Base-by-base conservation (phyloP, 2,329 filamentous ascomycete species). In the Aspergillus carbonarius region DNA sequence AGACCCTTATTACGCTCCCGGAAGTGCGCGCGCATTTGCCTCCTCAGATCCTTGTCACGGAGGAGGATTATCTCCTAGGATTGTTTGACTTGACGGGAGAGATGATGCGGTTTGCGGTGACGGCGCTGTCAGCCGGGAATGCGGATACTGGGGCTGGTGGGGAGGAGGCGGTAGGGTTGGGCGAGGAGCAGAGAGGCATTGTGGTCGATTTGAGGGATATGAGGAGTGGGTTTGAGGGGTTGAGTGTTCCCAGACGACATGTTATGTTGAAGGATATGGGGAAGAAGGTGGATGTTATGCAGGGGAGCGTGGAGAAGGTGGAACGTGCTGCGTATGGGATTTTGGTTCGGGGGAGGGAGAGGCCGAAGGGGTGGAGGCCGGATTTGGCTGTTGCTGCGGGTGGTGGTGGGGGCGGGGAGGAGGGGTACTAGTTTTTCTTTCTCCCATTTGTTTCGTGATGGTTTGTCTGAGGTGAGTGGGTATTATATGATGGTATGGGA, bases 21-120 rank as follows among this genome's bases (percentile, higher is more conserved):
- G 84, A 91, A 56, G 82, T 89, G 0, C 74, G 80, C 30, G 76
- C 63, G 1, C 63, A 66, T 12, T 58, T 80, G 2, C 75, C 78
- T 0, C 73, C 77, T 0, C 82, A 81, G 1, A 82, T 97, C 2
- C 68, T 81, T 0, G 80, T 97, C 18, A 91, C 90, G 1, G 82
- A 87, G 25, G 86, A 93, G 56, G 95, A 99, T 75, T 98, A 96
- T 72, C 78, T 96, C 58, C 88, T 95, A 62, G 95, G 93, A 8
- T 78, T 99, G 2, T 97, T 96, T 70, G 95, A 99, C 74, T 84
- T 98, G 66, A 93, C 93, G 1, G 95, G 95, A 39, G 95, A 99
- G 79, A 82, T 98, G 80, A 99, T 99, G 95, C 85, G 93, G 30
- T 98, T 97, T 76, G 92, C 92, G 0, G 95, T 96, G 52, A 93